Conservation (phyloP, 495 filamentous ascomycete species). For the Aspergillus heteromorphus region DNA sequence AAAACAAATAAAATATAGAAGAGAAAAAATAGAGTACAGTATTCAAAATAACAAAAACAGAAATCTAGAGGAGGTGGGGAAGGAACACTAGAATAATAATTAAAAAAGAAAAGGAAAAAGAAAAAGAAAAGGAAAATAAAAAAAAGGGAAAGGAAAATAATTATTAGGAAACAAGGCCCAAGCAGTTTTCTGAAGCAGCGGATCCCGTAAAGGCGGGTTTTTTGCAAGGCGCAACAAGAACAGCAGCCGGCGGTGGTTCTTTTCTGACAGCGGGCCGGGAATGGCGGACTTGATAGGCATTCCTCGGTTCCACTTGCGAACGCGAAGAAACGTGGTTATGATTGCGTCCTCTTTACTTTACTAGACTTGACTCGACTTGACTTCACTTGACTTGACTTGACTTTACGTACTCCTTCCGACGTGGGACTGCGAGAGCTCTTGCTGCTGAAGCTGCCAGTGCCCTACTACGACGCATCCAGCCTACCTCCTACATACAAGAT, state of each 20-base stretch:
- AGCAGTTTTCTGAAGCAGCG: slow-evolving; percentile 3
- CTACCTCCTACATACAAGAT: background rate
- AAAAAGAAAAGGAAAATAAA: background rate
- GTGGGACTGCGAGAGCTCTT: too few relatives aligned
- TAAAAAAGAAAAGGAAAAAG: slow-evolving; percentile 4
- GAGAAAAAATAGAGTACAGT: background rate
- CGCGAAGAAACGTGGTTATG: background rate
- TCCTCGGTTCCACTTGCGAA: slow-evolving; percentile 11
- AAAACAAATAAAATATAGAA: background rate
- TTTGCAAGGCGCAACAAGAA: background rate
- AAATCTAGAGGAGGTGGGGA: too few relatives aligned
- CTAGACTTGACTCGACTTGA: too few relatives aligned
- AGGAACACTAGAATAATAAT: too few relatives aligned
- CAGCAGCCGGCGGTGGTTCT: slow-evolving; percentile 7
- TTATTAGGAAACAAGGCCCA: background rate
- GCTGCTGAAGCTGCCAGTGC: too few relatives aligned
- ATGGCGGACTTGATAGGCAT: slow-evolving; percentile 7
- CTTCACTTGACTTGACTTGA: too few relatives aligned
- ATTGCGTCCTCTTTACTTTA: background rate
- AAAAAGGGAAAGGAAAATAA: slow-evolving; percentile 1
- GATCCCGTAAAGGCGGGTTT: slow-evolving; percentile 9
- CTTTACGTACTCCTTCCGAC: background rate
- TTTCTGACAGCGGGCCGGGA: slow-evolving; percentile 19
- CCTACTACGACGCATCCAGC: too few relatives aligned
- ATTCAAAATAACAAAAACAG: background rate